phyloP scores from a whole-genome alignment of 78 protist genomes.

The Emiliania huxleyi region DNA sequence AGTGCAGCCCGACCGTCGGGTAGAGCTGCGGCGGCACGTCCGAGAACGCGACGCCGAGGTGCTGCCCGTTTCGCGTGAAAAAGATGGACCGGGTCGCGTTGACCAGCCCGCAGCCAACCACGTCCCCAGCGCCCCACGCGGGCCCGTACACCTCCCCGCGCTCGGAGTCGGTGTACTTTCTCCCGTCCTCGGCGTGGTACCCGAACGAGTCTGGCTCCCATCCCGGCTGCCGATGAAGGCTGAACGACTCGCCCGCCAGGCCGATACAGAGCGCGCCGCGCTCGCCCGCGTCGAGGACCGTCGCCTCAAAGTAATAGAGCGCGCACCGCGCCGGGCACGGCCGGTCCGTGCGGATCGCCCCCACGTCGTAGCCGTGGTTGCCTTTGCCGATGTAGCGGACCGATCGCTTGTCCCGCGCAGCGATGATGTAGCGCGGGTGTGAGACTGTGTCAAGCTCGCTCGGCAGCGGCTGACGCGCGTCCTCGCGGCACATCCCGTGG shows the following conservation, averaged over 20 bases:
- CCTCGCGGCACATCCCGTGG: background rate
- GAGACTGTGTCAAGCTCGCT: background rate
- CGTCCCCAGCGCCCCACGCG: background rate
- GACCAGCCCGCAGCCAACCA: constrained; percentile 29
- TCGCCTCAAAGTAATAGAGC: constrained; percentile 2
- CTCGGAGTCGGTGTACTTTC: background rate
- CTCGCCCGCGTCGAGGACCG: background rate
- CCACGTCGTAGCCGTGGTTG: constrained; percentile 16
- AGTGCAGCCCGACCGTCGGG: constrained; percentile 21
- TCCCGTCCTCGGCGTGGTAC: constrained; percentile 33
- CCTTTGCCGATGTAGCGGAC: constrained; percentile 27
- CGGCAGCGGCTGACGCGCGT: background rate
- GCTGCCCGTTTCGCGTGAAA: constrained; percentile 15
- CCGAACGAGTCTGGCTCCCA: constrained; percentile 31
- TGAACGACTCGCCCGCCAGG: background rate
- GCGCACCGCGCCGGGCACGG: background rate
- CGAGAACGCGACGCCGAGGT: background rate
- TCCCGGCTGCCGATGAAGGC: background rate
- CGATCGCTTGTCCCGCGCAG: background rate
- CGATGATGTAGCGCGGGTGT: background rate
- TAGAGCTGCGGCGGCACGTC: background rate
- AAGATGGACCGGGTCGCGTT: background rate
- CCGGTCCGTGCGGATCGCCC: background rate
- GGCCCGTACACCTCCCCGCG: constrained; percentile 49
- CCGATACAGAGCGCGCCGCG: background rate